A percentile compares a stretch with the other conserved stretches of the same genome.
Evolutionary conservation across 2,329 filamentous ascomycete species (phyloP).

Genomic region (Emmonsiellopsis sp.): DNA sequence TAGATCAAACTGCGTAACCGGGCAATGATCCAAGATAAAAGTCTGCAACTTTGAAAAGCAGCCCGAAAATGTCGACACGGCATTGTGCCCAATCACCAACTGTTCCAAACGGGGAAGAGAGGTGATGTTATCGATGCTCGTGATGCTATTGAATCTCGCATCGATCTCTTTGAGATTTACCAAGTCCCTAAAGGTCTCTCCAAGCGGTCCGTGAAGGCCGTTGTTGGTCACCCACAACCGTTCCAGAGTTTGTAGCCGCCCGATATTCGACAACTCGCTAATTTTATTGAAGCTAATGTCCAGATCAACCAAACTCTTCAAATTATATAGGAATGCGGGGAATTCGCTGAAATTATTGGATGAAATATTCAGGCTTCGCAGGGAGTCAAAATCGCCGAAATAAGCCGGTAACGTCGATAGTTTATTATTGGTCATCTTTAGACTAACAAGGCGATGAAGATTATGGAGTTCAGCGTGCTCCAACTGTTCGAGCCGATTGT

Average conservation of each 20-base stretch:
- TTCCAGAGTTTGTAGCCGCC: constrained; percentile 69
- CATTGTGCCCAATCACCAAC: constrained; percentile 84
- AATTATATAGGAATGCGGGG: constrained; percentile 71
- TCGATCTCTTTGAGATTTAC: constrained; percentile 78
- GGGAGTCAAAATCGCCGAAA: constrained; percentile 67
- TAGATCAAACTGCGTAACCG: constrained; percentile 87
- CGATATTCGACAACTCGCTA: constrained; percentile 66
- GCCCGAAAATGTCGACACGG: constrained; percentile 79
- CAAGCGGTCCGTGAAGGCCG: constrained; percentile 65
- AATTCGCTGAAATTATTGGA: constrained; percentile 86
- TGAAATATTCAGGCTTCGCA: constrained; percentile 81
- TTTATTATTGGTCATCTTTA: constrained; percentile 91
- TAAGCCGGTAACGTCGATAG: constrained; percentile 68
- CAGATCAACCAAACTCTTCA: constrained; percentile 78
- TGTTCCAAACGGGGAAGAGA: constrained; percentile 79
- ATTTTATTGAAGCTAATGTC: constrained; percentile 97
- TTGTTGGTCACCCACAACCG: constrained; percentile 95
- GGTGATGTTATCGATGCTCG: constrained; percentile 78
- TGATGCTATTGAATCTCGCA: constrained; percentile 84
- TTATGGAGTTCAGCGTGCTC: constrained; percentile 74
- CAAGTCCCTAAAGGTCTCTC: constrained; percentile 62
- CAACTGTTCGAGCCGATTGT: constrained; percentile 81
- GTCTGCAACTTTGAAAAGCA: constrained; percentile 77
- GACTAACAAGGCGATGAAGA: constrained; percentile 67
- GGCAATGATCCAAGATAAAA: constrained; percentile 87